A percentile compares a stretch with the other conserved stretches of the same genome.
Conservation (phyloP, 176 grass and related monocot genomes). For the Cenchrus purpureus region DNA sequence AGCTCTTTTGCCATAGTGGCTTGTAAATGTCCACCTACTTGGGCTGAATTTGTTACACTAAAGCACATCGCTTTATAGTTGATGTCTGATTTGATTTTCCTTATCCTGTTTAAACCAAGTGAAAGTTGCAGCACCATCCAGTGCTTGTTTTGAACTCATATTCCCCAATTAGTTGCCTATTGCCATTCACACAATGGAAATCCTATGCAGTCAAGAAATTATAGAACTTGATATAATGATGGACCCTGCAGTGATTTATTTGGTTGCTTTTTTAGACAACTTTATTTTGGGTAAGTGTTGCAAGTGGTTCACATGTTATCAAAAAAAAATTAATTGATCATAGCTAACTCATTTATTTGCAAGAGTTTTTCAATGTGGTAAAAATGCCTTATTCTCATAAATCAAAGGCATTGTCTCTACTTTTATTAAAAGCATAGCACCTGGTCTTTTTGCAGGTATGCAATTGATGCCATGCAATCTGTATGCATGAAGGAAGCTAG, state of each 20-base stretch:
- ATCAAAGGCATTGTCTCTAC: background rate
- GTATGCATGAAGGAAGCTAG: constrained; percentile 81
- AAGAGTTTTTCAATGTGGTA: constrained; percentile 19
- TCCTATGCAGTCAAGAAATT: background rate
- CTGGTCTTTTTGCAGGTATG: constrained; percentile 64
- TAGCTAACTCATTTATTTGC: constrained; percentile 30
- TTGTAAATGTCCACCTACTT: background rate
- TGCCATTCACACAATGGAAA: constrained; percentile 1
- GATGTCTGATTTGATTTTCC: constrained; percentile 10
- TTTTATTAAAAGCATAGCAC: background rate
- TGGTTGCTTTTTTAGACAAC: background rate
- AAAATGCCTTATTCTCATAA: constrained; percentile 8
- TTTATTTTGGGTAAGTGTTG: constrained; percentile 37
- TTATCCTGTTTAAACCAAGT: constrained; percentile 13
- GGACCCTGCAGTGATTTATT: constrained; percentile 17
- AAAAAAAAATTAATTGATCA: constrained; percentile 4
- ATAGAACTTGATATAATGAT: constrained; percentile 17
- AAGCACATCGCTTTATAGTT: background rate
- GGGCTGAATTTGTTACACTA: constrained; percentile 10
- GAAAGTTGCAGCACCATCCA: background rate
- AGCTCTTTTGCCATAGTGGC: background rate
- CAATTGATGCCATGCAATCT: constrained; percentile 94
- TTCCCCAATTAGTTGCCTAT: background rate
- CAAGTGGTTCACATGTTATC: background rate
- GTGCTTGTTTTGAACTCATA: constrained; percentile 30